These are phyloP conservation scores for Hypoxylon intermedium DNA, from an alignment of 495 filamentous ascomycete genomes.

Conservation along the genomic window DNA sequence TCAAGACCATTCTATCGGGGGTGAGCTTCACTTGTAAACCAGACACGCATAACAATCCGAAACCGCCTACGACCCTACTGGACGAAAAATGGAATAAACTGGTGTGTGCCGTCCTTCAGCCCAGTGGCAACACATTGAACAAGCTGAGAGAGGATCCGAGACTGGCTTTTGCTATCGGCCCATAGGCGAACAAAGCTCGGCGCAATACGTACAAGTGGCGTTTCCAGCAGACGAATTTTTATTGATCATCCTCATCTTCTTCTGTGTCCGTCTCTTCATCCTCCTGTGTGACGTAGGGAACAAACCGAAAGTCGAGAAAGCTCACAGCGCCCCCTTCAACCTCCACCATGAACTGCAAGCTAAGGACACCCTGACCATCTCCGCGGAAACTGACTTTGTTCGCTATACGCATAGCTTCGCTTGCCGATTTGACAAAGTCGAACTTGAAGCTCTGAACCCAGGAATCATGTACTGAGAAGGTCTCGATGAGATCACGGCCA, in stretches of 20 bases:
- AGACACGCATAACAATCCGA: no score
- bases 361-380: slow-evolving; percentile 87
- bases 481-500: slow-evolving; percentile 75
- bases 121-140: not conserved
- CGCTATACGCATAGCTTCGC: slow-evolving; percentile 86
- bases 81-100: no score
- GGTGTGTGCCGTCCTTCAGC: not conserved
- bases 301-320: slow-evolving; percentile 60
- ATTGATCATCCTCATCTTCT: slow-evolving; percentile 38
- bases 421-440: slow-evolving; percentile 78
- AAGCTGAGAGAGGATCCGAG: not conserved
- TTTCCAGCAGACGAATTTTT: not conserved
- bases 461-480: slow-evolving; percentile 66
- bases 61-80: no score
- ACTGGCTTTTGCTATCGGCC: not conserved
- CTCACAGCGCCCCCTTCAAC: slow-evolving; percentile 58
- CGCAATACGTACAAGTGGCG: not conserved
- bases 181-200: not conserved
- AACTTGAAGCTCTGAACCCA: slow-evolving; percentile 78
- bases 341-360: slow-evolving; percentile 96
- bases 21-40: no score
- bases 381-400: slow-evolving; percentile 90
- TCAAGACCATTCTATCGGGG: no score
- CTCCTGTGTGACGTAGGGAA: slow-evolving; percentile 52
- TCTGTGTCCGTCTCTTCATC: slow-evolving; percentile 50